Conservation (phyloP, 2,329 filamentous ascomycete genomes). For the Metarhizium brunneum region DNA sequence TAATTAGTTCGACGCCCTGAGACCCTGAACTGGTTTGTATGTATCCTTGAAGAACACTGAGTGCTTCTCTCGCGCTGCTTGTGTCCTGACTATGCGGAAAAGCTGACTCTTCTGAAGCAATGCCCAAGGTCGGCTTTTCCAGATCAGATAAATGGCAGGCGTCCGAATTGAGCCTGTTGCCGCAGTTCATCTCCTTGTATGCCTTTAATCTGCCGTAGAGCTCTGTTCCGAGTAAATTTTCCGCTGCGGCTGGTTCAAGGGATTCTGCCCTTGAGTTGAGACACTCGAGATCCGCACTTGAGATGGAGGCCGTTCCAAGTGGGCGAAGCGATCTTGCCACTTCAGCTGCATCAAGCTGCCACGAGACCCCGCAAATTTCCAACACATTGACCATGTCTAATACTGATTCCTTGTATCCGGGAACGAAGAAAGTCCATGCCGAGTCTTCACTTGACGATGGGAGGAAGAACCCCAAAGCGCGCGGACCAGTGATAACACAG, state of each 20-base stretch:
- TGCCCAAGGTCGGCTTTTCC: too few relatives aligned
- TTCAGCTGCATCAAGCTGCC: background rate
- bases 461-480: slow-evolving; percentile 7
- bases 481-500: slow-evolving; percentile 5
- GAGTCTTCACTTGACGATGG: background rate
- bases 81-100: background rate
- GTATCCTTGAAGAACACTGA: slow-evolving; percentile 2
- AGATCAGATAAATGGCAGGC: too few relatives aligned
- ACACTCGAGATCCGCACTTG: background rate
- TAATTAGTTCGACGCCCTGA: slow-evolving; percentile 6
- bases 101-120: too few relatives aligned
- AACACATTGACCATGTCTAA: slow-evolving; percentile 8
- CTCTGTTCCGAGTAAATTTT: too few relatives aligned
- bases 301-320: background rate
- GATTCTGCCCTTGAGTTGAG: background rate
- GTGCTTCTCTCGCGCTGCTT: background rate
- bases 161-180: too few relatives aligned
- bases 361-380: slow-evolving; percentile 4
- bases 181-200: too few relatives aligned
- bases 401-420: slow-evolving; percentile 7
- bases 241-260: too few relatives aligned
- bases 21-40: background rate
- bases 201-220: too few relatives aligned
- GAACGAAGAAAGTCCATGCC: slow-evolving; percentile 7
- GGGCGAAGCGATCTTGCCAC: background rate